Evolutionary conservation across 257 asterid species (phyloP).

Genomic region (Solanum ahanhuiri): DNA sequence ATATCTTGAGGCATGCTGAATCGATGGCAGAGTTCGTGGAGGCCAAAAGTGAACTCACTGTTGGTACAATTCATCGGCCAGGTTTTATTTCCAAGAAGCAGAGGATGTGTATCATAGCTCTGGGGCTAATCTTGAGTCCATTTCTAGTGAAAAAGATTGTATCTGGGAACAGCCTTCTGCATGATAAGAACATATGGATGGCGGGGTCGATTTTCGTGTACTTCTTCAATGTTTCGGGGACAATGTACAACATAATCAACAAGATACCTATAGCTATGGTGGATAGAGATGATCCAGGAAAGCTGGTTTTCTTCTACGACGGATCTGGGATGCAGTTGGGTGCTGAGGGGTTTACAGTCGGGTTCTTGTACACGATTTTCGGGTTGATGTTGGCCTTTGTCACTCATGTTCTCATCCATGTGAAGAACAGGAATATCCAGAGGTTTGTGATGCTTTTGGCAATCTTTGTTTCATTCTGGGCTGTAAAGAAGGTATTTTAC

Average conservation of each 20-base stretch:
- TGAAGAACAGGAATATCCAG: conserved; percentile 43
- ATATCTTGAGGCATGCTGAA: conserved; percentile 45
- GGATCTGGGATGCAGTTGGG: conserved; percentile 90
- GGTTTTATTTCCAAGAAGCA: conserved; percentile 51
- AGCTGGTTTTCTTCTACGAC: conserved; percentile 65
- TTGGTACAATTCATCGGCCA: conserved; percentile 59
- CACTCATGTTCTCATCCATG: conserved; percentile 43
- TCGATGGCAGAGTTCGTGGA: conserved; percentile 75
- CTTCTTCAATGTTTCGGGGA: conserved; percentile 85
- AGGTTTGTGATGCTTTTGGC: conserved; percentile 29
- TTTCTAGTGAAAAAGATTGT: conserved; percentile 41
- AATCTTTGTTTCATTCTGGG: conserved; percentile 44
- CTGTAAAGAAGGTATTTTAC: conserved; percentile 55
- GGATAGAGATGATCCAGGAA: conserved; percentile 62
- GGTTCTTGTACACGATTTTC: conserved; percentile 63
- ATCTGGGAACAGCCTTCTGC: conserved; percentile 48
- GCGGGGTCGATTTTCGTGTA: conserved; percentile 68
- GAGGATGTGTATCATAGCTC: conserved; percentile 22
- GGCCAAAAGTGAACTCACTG: conserved; percentile 24
- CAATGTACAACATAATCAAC: conserved; percentile 79
- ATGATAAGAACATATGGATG: conserved; percentile 66
- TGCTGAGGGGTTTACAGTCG: conserved; percentile 74
- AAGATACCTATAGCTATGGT: conserved; percentile 75
- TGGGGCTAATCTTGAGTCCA: conserved; percentile 34
- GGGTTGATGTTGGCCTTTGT: conserved; percentile 65